Evolutionary conservation across 768 basidiomycete species (phyloP).

Genomic region (Crucibulum laeve): DNA sequence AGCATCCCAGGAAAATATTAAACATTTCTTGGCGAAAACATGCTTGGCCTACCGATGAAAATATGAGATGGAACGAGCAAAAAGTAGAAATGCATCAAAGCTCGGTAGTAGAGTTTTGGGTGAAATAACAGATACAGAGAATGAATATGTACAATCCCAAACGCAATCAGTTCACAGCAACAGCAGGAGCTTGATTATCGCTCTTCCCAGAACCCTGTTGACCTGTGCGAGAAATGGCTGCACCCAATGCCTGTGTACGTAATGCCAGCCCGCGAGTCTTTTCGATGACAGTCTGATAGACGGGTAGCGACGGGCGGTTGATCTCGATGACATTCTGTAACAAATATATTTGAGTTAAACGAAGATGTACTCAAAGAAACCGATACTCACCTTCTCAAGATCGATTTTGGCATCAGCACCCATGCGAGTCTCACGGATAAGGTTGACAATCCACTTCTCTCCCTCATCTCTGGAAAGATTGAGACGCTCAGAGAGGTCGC

Average conservation of each 20-base stretch:
- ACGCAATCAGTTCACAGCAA: slow-evolving; percentile 20
- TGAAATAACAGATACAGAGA: too few species aligned
- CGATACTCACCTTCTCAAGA: slow-evolving; percentile 74
- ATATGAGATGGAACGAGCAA: too few species aligned
- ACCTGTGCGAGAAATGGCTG: slow-evolving; percentile 49
- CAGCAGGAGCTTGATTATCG: slow-evolving; percentile 14
- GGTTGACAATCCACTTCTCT: slow-evolving; percentile 99
- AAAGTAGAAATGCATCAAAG: too few species aligned
- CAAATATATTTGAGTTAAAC: background rate
- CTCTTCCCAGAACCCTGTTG: slow-evolving; percentile 13
- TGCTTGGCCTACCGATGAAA: too few species aligned
- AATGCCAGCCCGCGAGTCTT: slow-evolving; percentile 90
- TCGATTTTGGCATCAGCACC: slow-evolving; percentile 97
- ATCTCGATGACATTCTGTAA: slow-evolving; percentile 93
- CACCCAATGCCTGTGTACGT: slow-evolving; percentile 85
- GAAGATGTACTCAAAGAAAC: background rate
- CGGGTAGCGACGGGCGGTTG: slow-evolving; percentile 81
- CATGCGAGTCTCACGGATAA: slow-evolving; percentile 96
- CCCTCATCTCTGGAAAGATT: slow-evolving; percentile 94
- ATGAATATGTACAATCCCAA: too few species aligned
- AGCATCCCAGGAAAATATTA: too few species aligned
- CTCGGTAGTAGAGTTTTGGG: too few species aligned
- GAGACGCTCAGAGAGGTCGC: slow-evolving; percentile 88
- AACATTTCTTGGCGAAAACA: too few species aligned
- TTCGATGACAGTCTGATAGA: slow-evolving; percentile 93